These are phyloP conservation scores for Knufia petricola DNA, from an alignment of 2,329 filamentous ascomycete species.

Conservation along the genomic window DNA sequence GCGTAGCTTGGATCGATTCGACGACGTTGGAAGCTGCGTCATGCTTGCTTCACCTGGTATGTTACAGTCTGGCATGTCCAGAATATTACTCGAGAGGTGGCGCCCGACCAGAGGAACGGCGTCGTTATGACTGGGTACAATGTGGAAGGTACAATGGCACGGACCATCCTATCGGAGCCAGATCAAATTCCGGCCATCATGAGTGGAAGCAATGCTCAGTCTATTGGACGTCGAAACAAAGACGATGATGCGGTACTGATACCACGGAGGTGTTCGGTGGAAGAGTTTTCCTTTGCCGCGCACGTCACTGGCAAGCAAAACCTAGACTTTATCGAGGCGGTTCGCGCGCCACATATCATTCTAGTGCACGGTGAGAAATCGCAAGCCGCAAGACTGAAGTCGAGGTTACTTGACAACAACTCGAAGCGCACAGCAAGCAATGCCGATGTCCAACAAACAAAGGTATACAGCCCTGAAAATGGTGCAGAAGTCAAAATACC, in stretches of 20 bases:
- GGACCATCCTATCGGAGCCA: slow-evolving; percentile 88
- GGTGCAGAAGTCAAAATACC: slow-evolving; percentile 92
- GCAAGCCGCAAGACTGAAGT: slow-evolving; percentile 96
- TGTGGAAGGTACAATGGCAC: slow-evolving; percentile 96
- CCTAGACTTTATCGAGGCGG: slow-evolving; percentile 90
- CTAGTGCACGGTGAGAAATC: slow-evolving; percentile 94
- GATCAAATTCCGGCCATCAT: slow-evolving; percentile 93
- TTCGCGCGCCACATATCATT: slow-evolving; percentile 85
- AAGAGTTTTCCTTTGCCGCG: slow-evolving; percentile 90
- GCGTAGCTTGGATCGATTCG: slow-evolving; percentile 88
- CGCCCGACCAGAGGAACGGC: slow-evolving; percentile 92
- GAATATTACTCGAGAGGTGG: slow-evolving; percentile 89
- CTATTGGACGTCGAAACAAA: slow-evolving; percentile 52
- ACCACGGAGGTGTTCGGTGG: slow-evolving; percentile 80
- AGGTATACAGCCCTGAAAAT: slow-evolving; percentile 88
- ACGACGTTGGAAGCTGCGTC: slow-evolving; percentile 89
- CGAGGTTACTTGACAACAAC: slow-evolving; percentile 86
- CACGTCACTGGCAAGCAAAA: slow-evolving; percentile 96
- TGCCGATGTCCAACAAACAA: slow-evolving; percentile 68
- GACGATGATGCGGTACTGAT: slow-evolving; percentile 80
- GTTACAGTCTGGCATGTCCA: slow-evolving; percentile 90
- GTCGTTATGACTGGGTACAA: slow-evolving; percentile 98
- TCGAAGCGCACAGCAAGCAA: slow-evolving; percentile 33
- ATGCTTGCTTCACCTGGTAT: slow-evolving; percentile 98
- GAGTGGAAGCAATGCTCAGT: slow-evolving; percentile 53